phyloP scores from a whole-genome alignment of 2,329 filamentous ascomycete genomes.

The Sarocladium oryzae region DNA sequence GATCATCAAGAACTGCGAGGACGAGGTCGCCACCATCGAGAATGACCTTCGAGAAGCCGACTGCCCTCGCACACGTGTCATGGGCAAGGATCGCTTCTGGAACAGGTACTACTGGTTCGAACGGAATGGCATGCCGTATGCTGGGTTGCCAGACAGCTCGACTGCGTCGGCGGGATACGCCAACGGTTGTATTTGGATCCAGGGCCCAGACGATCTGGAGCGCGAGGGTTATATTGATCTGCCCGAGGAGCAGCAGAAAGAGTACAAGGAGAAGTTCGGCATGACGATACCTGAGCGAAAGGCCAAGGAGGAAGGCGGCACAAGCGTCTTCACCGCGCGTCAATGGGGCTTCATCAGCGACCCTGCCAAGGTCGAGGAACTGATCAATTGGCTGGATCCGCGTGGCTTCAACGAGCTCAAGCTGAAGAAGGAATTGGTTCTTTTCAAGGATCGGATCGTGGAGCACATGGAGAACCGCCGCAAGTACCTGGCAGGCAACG shows the following conservation, averaged over 20 bases:
- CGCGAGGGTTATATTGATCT: conserved; percentile 81
- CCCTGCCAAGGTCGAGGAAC: conserved; percentile 65
- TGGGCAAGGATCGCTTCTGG: conserved; percentile 95
- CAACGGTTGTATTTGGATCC: conserved; percentile 93
- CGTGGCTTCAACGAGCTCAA: conserved; percentile 82
- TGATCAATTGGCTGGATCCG: conserved; percentile 84
- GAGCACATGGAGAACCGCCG: conserved; percentile 76
- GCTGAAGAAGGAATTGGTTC: conserved; percentile 76
- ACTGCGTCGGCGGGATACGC: conserved; percentile 84
- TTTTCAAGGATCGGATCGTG: conserved; percentile 69
- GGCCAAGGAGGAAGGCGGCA: conserved; percentile 74
- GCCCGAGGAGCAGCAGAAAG: conserved; percentile 59
- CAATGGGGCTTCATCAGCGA: conserved; percentile 94
- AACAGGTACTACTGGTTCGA: conserved; percentile 99
- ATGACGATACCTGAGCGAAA: conserved; percentile 84
- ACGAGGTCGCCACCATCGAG: conserved; percentile 77
- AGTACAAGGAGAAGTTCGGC: conserved; percentile 70
- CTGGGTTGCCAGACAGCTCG: conserved; percentile 78
- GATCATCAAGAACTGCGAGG: conserved; percentile 73
- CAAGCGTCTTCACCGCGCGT: conserved; percentile 65
- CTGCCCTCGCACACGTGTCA: conserved; percentile 79
- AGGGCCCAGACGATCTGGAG: conserved; percentile 87
- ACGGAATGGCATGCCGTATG: conserved; percentile 95
- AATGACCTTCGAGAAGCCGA: conserved; percentile 92
- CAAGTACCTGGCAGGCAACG: conserved; percentile 50